Percentiles rank a stretch among this genome's conserved stretches.
These are phyloP conservation scores for Lagerstroemia speciosa DNA, from an alignment of 345 rosid genomes.

Conservation along the genomic window DNA sequence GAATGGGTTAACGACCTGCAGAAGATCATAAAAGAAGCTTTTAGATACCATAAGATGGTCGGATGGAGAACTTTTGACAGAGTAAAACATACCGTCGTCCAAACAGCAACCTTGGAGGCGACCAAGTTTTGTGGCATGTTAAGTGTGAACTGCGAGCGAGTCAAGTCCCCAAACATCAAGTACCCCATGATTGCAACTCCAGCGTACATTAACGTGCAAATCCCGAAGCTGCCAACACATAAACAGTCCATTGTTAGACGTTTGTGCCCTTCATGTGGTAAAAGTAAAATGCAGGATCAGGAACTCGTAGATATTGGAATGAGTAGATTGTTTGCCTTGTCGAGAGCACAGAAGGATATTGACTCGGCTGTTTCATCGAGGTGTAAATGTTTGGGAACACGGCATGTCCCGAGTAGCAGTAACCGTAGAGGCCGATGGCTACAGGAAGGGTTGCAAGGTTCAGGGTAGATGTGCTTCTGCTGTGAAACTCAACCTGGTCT, in stretches of 20 bases:
- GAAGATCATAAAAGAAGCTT: constrained; percentile 4
- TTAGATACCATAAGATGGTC: neutral
- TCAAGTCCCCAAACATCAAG: constrained; percentile 74
- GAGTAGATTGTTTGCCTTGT: constrained; percentile 36
- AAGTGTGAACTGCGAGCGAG: constrained; percentile 75
- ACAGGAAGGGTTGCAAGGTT: constrained; percentile 74
- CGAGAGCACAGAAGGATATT: constrained; percentile 62
- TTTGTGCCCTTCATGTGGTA: neutral
- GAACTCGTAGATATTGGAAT: neutral
- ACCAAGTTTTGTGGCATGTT: constrained; percentile 78
- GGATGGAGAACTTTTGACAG: neutral
- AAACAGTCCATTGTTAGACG: neutral
- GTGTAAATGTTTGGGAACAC: constrained; percentile 92
- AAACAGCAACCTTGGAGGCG: constrained; percentile 90
- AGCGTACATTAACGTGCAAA: constrained; percentile 71
- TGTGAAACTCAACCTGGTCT: constrained; percentile 59
- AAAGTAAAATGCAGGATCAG: neutral
- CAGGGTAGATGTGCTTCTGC: constrained; percentile 49
- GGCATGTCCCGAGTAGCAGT: constrained; percentile 95
- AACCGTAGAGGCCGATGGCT: constrained; percentile 94
- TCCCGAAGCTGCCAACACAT: constrained; percentile 41
- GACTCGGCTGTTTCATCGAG: constrained; percentile 75
- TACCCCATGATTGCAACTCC: constrained; percentile 87
- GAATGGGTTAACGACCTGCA: constrained; percentile 90
- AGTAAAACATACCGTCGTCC: constrained; percentile 65